phyloP scores from a whole-genome alignment of 2,329 filamentous ascomycete species.

The Penicillium glabrum region DNA sequence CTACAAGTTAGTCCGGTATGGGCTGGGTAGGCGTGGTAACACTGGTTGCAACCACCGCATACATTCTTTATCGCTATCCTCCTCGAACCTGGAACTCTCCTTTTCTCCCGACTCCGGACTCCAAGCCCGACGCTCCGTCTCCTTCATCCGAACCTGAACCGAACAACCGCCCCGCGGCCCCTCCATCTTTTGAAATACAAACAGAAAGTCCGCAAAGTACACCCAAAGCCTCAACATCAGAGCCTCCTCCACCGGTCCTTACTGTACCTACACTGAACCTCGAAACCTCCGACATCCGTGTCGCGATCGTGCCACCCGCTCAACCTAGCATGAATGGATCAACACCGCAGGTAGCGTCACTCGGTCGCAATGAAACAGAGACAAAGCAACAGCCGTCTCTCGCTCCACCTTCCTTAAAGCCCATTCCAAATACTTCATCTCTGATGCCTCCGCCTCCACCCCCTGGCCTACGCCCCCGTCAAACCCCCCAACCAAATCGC shows the following conservation, averaged over 20 bases:
- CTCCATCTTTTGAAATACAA: constrained; percentile 9
- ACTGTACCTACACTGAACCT: constrained; percentile 36
- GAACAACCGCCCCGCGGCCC: constrained; percentile 6
- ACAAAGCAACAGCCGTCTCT: constrained; percentile 9
- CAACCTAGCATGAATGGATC: constrained; percentile 5
- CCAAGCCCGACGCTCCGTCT: constrained; percentile 14
- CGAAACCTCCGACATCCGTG: constrained; percentile 15
- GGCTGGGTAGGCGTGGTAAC: constrained; percentile 42
- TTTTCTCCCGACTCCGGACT: constrained; percentile 15
- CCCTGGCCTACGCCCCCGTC: constrained; percentile 29
- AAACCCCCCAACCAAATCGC: constrained; percentile 23
- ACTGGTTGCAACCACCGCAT: constrained; percentile 40
- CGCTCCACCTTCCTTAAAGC: constrained; percentile 2
- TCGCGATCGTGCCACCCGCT: constrained; percentile 6
- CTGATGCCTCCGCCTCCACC: constrained; percentile 39
- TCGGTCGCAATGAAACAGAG: constrained; percentile 9
- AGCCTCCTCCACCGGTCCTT: constrained; percentile 18
- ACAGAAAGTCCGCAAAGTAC: constrained; percentile 32
- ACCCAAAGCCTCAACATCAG: constrained; percentile 36
- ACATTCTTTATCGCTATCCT: constrained; percentile 42
- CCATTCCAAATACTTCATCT: constrained; percentile 20
- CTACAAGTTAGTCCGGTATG: constrained; percentile 32
- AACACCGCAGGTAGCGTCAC: background rate
- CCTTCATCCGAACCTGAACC: constrained; percentile 8
- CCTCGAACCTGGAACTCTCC: constrained; percentile 32